phyloP scores from a whole-genome alignment of 2,329 filamentous ascomycete species.

The Pseudogymnoascus sp. region DNA sequence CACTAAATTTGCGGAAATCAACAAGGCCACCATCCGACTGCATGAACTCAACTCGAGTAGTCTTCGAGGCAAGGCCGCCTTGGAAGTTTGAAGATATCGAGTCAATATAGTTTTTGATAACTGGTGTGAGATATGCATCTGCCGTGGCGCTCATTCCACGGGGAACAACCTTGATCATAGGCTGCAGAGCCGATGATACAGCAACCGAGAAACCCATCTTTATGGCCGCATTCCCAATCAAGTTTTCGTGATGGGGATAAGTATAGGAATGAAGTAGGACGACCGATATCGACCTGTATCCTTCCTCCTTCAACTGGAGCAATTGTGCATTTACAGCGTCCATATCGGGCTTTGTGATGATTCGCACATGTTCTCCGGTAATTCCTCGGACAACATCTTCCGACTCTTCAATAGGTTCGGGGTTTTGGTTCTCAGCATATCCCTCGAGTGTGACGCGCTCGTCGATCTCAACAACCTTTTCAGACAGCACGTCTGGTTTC shows the following conservation, averaged over 20 bases:
- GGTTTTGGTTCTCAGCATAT: slow-evolving; percentile 63
- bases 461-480: slow-evolving; percentile 60
- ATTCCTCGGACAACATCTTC: slow-evolving; percentile 50
- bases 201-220: slow-evolving; percentile 59
- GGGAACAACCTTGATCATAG: slow-evolving; percentile 64
- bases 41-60: slow-evolving; percentile 65
- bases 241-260: slow-evolving; percentile 55
- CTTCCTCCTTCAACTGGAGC: slow-evolving; percentile 49
- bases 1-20: slow-evolving; percentile 51
- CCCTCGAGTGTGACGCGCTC: slow-evolving; percentile 66
- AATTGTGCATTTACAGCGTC: slow-evolving; percentile 31
- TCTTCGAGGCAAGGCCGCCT: slow-evolving; percentile 50
- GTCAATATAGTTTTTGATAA: slow-evolving; percentile 59
- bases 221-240: slow-evolving; percentile 51
- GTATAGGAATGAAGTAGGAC: slow-evolving; percentile 64
- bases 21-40: slow-evolving; percentile 37
- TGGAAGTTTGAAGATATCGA: slow-evolving; percentile 57
- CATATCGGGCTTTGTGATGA: slow-evolving; percentile 48
- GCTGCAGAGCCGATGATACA: slow-evolving; percentile 57
- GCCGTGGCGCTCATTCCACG: slow-evolving; percentile 58
- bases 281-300: slow-evolving; percentile 55
- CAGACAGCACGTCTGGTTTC: slow-evolving; percentile 60
- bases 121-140: slow-evolving; percentile 61
- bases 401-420: slow-evolving; percentile 44
- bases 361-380: slow-evolving; percentile 55